phyloP scores from a whole-genome alignment of 139 green algal species.

The Chlamydomonas schloesseri region DNA sequence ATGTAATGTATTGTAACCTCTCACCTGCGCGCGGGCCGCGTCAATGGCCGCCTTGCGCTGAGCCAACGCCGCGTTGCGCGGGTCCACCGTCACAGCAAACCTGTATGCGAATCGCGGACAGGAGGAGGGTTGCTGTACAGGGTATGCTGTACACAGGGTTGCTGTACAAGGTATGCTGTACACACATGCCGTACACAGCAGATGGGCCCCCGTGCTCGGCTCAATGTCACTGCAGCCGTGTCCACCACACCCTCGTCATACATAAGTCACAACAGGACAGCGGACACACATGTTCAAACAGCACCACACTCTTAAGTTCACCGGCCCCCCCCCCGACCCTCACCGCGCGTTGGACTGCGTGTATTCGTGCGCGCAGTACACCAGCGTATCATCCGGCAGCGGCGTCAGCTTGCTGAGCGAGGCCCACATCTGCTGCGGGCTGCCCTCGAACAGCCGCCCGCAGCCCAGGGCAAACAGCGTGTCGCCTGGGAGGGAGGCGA shows the following conservation, averaged over 20 bases:
- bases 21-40: slow-evolving; percentile 62
- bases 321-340: no score
- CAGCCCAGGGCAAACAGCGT: slow-evolving; percentile 94
- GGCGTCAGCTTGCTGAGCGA: slow-evolving; percentile 83
- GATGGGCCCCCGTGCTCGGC: no score
- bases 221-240: no score
- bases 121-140: no score
- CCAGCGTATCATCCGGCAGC: slow-evolving; percentile 77
- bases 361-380: slow-evolving; percentile 86
- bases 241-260: no score
- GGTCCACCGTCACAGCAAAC: slow-evolving; percentile 82
- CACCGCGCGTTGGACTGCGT: slow-evolving; percentile 50
- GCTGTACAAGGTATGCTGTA: no score
- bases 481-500: slow-evolving; percentile 79
- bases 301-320: no score
- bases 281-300: no score
- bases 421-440: slow-evolving; percentile 80
- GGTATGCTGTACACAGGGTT: no score
- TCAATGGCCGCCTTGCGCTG: slow-evolving; percentile 73
- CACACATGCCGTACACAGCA: no score
- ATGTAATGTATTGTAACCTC: no score
- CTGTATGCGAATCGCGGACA: not conserved
- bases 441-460: slow-evolving; percentile 93
- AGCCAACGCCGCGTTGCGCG: slow-evolving; percentile 72
- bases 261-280: no score